These are phyloP conservation scores for Chaetoceros tenuissimus DNA, from an alignment of 108 stramenopile genomes.

Conservation along the genomic window DNA sequence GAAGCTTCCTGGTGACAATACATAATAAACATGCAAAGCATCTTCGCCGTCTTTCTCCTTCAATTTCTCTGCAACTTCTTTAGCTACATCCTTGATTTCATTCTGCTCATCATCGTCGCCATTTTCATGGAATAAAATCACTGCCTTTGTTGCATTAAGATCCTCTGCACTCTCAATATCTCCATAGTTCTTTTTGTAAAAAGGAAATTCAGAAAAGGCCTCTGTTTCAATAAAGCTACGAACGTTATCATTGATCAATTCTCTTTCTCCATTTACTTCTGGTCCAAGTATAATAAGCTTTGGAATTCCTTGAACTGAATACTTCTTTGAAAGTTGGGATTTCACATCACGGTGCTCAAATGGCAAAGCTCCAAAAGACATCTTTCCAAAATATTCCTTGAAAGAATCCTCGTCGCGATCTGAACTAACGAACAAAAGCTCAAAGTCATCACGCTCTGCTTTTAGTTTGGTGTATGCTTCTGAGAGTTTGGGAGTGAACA, in stretches of 20 bases:
- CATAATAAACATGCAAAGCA: not conserved
- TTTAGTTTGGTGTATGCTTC: slow-evolving; percentile 52
- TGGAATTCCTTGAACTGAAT: slow-evolving; percentile 50
- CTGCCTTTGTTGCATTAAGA: slow-evolving; percentile 42
- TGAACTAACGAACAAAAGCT: slow-evolving; percentile 68
- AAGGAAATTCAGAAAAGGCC: slow-evolving; percentile 55
- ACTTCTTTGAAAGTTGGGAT: slow-evolving; percentile 28
- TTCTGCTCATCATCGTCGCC: slow-evolving; percentile 55
- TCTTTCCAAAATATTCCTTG: slow-evolving; percentile 36
- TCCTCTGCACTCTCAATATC: slow-evolving; percentile 49
- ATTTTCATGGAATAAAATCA: slow-evolving; percentile 50
- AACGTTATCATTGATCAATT: slow-evolving; percentile 39
- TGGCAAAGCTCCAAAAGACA: slow-evolving; percentile 57
- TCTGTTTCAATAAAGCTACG: slow-evolving; percentile 40
- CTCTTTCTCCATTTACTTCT: slow-evolving; percentile 28
- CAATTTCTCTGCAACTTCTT: slow-evolving; percentile 31
- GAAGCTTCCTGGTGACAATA: not conserved
- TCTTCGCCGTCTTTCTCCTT: slow-evolving; percentile 22
- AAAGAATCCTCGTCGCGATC: slow-evolving; percentile 53
- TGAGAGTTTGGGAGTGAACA: slow-evolving; percentile 50
- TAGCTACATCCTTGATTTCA: slow-evolving; percentile 36
- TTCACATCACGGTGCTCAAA: slow-evolving; percentile 43
- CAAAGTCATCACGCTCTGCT: slow-evolving; percentile 50
- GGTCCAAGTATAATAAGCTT: slow-evolving; percentile 47
- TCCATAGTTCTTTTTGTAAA: slow-evolving; percentile 48